Percentiles rank a stretch among this genome's conserved stretches.
These are phyloP conservation scores for Penicillium canescens DNA, from an alignment of 495 filamentous ascomycete genomes.

Conservation along the genomic window DNA sequence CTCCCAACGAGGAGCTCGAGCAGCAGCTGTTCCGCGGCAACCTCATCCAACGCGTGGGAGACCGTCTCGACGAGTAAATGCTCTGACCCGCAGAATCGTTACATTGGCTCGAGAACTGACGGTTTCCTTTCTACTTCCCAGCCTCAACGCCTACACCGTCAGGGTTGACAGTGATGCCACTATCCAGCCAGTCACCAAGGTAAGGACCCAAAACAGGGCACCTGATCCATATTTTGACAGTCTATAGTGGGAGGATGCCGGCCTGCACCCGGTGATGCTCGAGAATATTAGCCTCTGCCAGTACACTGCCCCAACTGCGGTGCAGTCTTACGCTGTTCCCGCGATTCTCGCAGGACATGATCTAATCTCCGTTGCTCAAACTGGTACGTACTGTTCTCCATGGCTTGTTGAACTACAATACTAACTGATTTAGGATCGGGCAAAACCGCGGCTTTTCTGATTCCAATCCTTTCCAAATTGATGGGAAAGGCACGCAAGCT, in stretches of 20 bases:
- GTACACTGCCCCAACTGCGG: conserved; percentile 72
- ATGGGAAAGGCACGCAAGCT: conserved; percentile 94
- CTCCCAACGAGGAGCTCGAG: conserved; percentile 67
- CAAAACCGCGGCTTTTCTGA: conserved; percentile 90
- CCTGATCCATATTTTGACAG: conserved; percentile 38
- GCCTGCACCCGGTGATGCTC: conserved; percentile 80
- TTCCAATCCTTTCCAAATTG: conserved; percentile 83
- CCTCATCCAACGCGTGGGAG: conserved; percentile 41
- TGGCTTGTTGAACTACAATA: neutral
- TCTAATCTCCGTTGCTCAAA: conserved; percentile 86
- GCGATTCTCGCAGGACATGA: conserved; percentile 72
- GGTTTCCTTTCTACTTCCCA: neutral
- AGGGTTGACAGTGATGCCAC: conserved; percentile 26
- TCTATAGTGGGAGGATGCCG: conserved; percentile 67
- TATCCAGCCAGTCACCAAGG: conserved; percentile 22
- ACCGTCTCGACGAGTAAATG: conserved; percentile 41
- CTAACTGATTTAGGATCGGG: conserved; percentile 69
- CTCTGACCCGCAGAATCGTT: neutral
- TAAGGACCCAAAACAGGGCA: conserved; percentile 34
- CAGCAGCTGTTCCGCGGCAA: conserved; percentile 65
- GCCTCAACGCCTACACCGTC: neutral
- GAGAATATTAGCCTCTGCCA: conserved; percentile 72
- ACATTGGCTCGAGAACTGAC: neutral
- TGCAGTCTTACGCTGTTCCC: conserved; percentile 82
- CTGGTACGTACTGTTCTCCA: conserved; percentile 60